Conservation (phyloP, 495 filamentous ascomycete species). For the Penicillium fimorum region DNA sequence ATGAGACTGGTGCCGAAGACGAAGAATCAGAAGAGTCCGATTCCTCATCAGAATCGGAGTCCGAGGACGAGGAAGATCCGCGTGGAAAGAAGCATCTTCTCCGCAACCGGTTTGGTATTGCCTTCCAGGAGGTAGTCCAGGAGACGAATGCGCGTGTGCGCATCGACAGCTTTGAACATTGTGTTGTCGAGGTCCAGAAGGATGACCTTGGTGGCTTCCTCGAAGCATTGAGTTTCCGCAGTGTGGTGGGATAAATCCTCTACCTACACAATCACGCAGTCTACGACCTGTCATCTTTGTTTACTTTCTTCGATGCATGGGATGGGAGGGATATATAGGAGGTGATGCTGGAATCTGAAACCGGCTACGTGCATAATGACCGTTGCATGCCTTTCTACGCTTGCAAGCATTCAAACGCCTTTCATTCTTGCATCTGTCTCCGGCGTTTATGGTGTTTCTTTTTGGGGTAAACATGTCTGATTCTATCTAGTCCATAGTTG, state of each 20-base stretch:
- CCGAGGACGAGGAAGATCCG: conserved; percentile 60
- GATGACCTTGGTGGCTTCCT: conserved; percentile 91
- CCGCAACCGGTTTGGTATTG: conserved; percentile 85
- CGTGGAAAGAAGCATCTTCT: conserved; percentile 60
- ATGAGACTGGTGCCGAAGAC: conserved; percentile 49
- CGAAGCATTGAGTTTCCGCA: conserved; percentile 87
- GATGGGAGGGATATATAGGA: conserved; percentile 19
- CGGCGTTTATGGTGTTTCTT: conserved; percentile 23
- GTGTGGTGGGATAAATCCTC: conserved; percentile 70
- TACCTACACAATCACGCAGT: conserved; percentile 26
- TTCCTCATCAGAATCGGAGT: conserved; percentile 54
- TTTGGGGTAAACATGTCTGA: conserved; percentile 6
- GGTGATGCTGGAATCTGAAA: conserved; percentile 18
- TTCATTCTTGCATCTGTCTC: conserved; percentile 29
- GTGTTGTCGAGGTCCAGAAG: conserved; percentile 93
- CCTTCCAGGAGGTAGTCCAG: conserved; percentile 91
- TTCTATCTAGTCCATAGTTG: conserved; percentile 24
- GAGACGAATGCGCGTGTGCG: conserved; percentile 87
- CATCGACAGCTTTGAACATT: conserved; percentile 96
- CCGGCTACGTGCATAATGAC: conserved; percentile 18
- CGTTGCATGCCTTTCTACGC: conserved; percentile 19
- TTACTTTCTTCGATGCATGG: conserved; percentile 20
- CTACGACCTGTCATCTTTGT: conserved; percentile 29
- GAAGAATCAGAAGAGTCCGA: conserved; percentile 64
- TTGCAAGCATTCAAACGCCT: conserved; percentile 20